Evolutionary conservation across 345 rosid genomes (phyloP), one percentile per base, ranked within the genome.

Genomic region (Kernera saxatilis): DNA sequence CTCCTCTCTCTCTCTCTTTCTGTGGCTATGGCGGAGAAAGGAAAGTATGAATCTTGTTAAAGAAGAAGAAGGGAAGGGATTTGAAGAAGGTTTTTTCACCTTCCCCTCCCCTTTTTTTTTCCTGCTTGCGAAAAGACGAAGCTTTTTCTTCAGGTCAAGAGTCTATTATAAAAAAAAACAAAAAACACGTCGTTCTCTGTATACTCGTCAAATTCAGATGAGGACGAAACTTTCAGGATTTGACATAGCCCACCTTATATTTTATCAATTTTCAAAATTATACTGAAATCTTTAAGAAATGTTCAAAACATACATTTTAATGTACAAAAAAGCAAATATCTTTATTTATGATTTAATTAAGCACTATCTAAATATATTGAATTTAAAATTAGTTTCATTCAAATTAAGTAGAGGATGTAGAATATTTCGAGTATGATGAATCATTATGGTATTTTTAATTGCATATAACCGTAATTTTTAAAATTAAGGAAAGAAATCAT

Each of bases 191-290:
- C 63, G n/a, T 68, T 36, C 51, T 73, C 40, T 56, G 72, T 73
- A 55, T 68, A 68, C 70, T 61, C 56, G 74, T 69, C 64, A 53
- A 67, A 41, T 29, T 58, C 19, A 50, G 74, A 75, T 68, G 57
- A 59, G 56, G 55, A 72, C 44, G 53, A 37, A 29, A 21, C 17
- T 15, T 60, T 62, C 29, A 14, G 22, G 49, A 22, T 59, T 39
- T 59, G 17, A 22, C 44, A 22, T 36, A 21, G 12, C 18, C 23
- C 32, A 58, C 19, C 48, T 51, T 17, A 2, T 44, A 17, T 2
- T 44, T 44, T 7, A n/a, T n/a, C n/a, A n/a, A n/a, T n/a, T n/a
- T n/a, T n/a, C n/a, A n/a, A n/a, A n/a, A n/a, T n/a, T n/a, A n/a
- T n/a, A n/a, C n/a, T n/a, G n/a, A n/a, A n/a, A n/a, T n/a, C n/a